These are phyloP conservation scores for Acanthamoeba healyi DNA, from an alignment of 208 protist genomes.

Conservation along the genomic window DNA sequence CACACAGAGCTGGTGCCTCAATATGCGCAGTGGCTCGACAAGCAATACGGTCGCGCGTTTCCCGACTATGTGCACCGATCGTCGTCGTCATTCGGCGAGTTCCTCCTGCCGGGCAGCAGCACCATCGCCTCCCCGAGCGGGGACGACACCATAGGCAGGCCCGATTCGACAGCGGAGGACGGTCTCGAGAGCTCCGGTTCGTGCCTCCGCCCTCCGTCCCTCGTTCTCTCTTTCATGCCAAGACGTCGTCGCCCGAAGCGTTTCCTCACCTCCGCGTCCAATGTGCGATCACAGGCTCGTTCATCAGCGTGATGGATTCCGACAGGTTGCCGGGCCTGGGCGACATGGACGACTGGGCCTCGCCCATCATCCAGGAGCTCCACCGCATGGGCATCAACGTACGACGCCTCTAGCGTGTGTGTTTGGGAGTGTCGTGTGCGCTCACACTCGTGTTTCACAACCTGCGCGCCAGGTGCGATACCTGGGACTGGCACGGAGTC, in stretches of 20 bases:
- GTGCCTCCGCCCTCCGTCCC: neutral
- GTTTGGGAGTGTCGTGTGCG: neutral
- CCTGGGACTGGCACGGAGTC: conserved; percentile 14
- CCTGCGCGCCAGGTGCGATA: conserved; percentile 70
- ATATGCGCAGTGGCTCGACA: conserved; percentile 65
- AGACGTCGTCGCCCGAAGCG: too few relatives aligned
- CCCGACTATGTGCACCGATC: neutral
- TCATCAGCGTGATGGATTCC: neutral
- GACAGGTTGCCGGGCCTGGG: neutral
- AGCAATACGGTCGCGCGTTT: conserved; percentile 4
- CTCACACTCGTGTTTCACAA: too few relatives aligned
- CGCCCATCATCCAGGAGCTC: conserved; percentile 58
- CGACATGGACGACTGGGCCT: conserved; percentile 52
- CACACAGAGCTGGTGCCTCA: conserved; percentile 37
- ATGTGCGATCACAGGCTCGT: neutral
- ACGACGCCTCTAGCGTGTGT: neutral
- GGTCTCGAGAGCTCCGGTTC: neutral
- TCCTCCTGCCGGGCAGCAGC: conserved; percentile 19
- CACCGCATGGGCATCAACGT: conserved; percentile 73
- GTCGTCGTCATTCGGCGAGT: conserved; percentile 29
- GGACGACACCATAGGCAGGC: neutral
- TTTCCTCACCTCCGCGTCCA: too few relatives aligned
- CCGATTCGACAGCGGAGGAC: neutral
- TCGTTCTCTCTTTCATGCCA: neutral
- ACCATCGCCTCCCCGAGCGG: neutral